phyloP scores from a whole-genome alignment of 2,329 filamentous ascomycete species.

The Blastomyces gilchristii region DNA sequence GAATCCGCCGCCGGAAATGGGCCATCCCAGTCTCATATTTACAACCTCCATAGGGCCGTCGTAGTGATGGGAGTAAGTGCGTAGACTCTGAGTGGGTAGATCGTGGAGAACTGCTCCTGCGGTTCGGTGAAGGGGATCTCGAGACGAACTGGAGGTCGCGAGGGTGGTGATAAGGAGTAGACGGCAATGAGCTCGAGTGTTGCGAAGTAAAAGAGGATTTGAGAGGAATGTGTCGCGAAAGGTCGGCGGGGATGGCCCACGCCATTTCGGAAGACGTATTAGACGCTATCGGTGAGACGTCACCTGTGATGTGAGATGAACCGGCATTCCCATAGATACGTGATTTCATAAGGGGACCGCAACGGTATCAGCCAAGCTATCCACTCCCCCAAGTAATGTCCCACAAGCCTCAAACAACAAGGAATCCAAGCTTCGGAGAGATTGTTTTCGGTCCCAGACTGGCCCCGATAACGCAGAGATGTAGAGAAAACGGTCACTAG shows the following conservation, averaged over 20 bases:
- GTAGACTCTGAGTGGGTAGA: constrained; percentile 87
- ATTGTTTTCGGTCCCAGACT: background rate
- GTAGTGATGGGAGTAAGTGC: constrained; percentile 57
- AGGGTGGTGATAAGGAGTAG: constrained; percentile 82
- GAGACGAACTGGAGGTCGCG: constrained; percentile 73
- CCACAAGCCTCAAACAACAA: background rate
- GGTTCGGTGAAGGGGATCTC: constrained; percentile 68
- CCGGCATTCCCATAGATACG: constrained; percentile 35
- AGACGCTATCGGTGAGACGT: constrained; percentile 35
- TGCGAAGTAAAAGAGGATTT: constrained; percentile 47
- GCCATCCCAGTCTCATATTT: constrained; percentile 82
- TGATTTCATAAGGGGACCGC: constrained; percentile 33
- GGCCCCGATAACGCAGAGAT: background rate
- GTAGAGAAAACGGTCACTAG: background rate
- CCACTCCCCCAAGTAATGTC: constrained; percentile 9
- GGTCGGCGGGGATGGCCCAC: constrained; percentile 30
- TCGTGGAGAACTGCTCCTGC: constrained; percentile 69
- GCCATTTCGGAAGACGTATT: constrained; percentile 33
- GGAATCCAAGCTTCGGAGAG: background rate
- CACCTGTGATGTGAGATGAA: constrained; percentile 31
- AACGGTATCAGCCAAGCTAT: constrained; percentile 25
- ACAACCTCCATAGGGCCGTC: constrained; percentile 59
- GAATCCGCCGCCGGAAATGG: constrained; percentile 74
- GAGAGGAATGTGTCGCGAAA: constrained; percentile 28
- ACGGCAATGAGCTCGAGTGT: constrained; percentile 83